Base-by-base conservation (phyloP, 805 yeast genomes). In the Kodamaea neixiangensis region DNA sequence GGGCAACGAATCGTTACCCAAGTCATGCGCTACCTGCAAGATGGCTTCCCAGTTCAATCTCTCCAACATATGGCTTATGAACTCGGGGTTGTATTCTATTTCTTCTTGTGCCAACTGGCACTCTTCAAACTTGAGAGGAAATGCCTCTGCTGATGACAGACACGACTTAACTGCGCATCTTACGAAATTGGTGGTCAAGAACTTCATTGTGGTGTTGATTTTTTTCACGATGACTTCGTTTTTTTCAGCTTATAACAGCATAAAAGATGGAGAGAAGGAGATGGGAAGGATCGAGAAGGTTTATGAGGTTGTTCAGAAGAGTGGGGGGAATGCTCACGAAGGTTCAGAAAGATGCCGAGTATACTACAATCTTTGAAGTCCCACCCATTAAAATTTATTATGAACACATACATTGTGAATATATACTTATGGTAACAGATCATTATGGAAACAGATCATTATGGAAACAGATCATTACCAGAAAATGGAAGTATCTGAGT, bases 161-260 rank as follows among this genome's bases (percentile, higher is more conserved):
- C 99, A 94, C 1, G 83, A 61, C 62, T 86, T 85, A 54, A 90
- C 87, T 0, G 98, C 91, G 70, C 99, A 94, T 66, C 87, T 90
- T 55, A 94, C 96, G 69, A 94, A 94, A 69, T 94, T 94, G 10
- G 97, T 89, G n/a, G 99, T 93, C 21, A 94, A 74, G 62, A 93
- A 83, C 72, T 94, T 93, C 99, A 93, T 93, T 34, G 17, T 34
- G 38, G 17, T 34, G 38, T 37, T 37, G 41, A 14, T 17, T 37
- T 37, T 37, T 34, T 34, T 34, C 18, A 34, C 38, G 38, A 34
- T 34, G 38, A 34, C 11, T 37, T 37, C 31, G 31, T 5, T 25
- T 25, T 25, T 25, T 25, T 25, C 31, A 25, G 31, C 29, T 25
- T 13, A 9, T 13, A 25, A 10, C 11, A 5, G 10, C 9, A 25